Base-by-base conservation (phyloP, 768 basidiomycete species). In the Tylopilus felleus region DNA sequence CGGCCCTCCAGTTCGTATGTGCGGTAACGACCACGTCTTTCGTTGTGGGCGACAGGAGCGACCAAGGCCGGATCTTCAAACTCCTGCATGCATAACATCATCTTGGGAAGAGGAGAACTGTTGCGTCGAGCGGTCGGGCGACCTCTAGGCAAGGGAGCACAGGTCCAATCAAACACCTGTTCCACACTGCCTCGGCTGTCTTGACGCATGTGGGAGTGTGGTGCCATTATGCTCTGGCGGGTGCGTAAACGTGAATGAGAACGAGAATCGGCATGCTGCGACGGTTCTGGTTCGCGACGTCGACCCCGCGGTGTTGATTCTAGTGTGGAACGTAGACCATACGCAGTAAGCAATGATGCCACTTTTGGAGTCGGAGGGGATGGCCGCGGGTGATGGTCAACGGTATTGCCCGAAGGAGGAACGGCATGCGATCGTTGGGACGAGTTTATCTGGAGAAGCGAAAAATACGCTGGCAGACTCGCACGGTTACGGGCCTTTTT, bases 401-500 rank as follows among this genome's bases (percentile, higher is more conserved):
- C 69, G 25, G 78, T 78, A 57, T 75, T 70, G 35, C 69, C 75
- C 44, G 82, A 80, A 42, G 80, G 78, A 46, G 80, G 75, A 35
- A 57, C 56, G 40, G 48, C 60, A 19, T 51, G 77, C 51, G 60
- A 63, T 73, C 49, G 81, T 75, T 42, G 73, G 53, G 61, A 69
- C 46, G 75, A 76, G 58, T 71, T 73, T 60, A 83, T 73, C 65
- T 83, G 80, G 36, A 90, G 77, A 53, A 88, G 76, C 44, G 86
- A 88, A 67, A 90, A 90, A 70, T 83, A 88, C 19, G 85, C 80
- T 21, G 88, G 88, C 27, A 90, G 79, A 66, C 83, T 86, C 42
- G 83, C 82, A 66, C 88, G 85, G 68, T 83, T 86, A 62, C 81
- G 83, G 61, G 71, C 75, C 54, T 75, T 77, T 71, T 75, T 81